Evolutionary conservation across 2,329 filamentous ascomycete species (phyloP), one percentile per base, ranked within the genome.

Genomic region (Mollisiaceae sp.): DNA sequence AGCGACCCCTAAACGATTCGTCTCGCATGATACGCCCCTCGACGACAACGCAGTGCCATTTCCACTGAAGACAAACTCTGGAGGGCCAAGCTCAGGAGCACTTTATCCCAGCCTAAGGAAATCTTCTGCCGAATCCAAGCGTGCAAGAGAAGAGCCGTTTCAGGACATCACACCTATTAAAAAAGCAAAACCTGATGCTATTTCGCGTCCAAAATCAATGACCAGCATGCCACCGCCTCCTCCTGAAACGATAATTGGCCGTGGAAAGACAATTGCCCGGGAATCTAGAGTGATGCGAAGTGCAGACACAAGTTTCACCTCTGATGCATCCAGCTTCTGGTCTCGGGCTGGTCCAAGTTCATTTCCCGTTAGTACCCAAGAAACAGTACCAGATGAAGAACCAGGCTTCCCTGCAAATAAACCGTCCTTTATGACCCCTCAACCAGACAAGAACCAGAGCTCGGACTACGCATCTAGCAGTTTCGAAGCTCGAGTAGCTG

Each of bases 401-500:
- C 61, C 56, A 2, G 22, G 18, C 8, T 38, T 57, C 3, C 32
- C 32, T 5, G 5, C 27, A 22, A 24, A 11, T 22, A 47, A 60
- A 61, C 59, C 12, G 39, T 45, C 15, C 8, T 64, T 39, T 59
- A 65, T 36, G 38, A 65, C 5, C n/a, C 64, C 18, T 4, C 60
- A 59, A 20, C 57, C 60, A n/a, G 62, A 67, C 20, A 68, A 64
- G 22, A 27, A 27, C 12, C 41, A 62, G 35, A 70, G 69, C 27
- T 73, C 72, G 4, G 67, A 72, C 20, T 73, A 72, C 36, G 67
- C 59, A 8, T 67, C 66, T 27, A 70, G 69, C 39, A 71, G 70
- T 36, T 70, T 73, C 22, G 73, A 75, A 27, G 65, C 57, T 47
- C 61, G 35, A 2, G 55, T 72, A 1, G 65, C 50, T 11, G 59